Conservation (phyloP, 768 basidiomycete species). For the Pisolithus albus region DNA sequence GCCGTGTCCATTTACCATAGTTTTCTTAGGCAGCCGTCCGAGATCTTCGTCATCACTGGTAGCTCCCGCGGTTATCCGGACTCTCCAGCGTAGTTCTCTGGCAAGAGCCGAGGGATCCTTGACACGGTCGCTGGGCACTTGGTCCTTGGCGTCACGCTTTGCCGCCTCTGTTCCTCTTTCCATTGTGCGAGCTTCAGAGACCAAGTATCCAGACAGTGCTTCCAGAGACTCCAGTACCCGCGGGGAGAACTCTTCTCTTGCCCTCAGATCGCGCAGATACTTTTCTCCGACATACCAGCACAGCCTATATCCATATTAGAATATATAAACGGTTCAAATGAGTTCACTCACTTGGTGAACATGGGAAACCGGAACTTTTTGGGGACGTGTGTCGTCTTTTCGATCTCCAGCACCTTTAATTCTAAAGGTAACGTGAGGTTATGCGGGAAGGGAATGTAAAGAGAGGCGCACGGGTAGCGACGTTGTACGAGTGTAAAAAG, state of each 20-base stretch:
- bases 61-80: constrained; percentile 53
- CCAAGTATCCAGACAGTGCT: constrained; percentile 69
- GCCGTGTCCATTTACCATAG: constrained; percentile 24
- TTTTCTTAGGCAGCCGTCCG: constrained; percentile 19
- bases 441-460: neutral
- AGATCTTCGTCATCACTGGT: constrained; percentile 63
- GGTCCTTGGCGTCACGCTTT: constrained; percentile 73
- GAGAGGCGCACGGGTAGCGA: constrained; percentile 64
- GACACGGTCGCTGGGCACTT: constrained; percentile 73
- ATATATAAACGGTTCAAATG: constrained; percentile 7
- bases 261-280: constrained; percentile 65
- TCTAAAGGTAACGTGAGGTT: constrained; percentile 41
- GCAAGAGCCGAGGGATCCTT: constrained; percentile 79
- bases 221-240: constrained; percentile 69
- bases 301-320: constrained; percentile 40
- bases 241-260: constrained; percentile 41
- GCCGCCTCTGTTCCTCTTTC: constrained; percentile 65
- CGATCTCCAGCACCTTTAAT: constrained; percentile 82
- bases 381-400: constrained; percentile 87
- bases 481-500: constrained; percentile 90
- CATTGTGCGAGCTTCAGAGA: constrained; percentile 65
- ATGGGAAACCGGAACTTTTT: constrained; percentile 86
- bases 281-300: constrained; percentile 90
- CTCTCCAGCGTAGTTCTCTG: constrained; percentile 81
- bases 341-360: constrained; percentile 56